Evolutionary conservation across 495 filamentous ascomycete species (phyloP), one percentile per base, ranked within the genome.

Genomic region (Podospora pseudopauciseta): DNA sequence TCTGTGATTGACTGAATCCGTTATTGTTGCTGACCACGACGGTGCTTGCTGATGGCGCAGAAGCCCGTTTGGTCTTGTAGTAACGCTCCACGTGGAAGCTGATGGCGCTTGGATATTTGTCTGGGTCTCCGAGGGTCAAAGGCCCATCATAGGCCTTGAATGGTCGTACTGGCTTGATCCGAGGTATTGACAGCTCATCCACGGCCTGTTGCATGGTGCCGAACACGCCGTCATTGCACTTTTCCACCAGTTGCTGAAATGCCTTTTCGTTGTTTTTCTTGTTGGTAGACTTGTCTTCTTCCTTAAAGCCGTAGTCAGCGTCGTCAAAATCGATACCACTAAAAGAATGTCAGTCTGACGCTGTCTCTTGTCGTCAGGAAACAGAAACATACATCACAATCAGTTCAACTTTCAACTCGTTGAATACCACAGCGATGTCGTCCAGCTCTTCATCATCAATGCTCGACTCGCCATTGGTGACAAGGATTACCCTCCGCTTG

Each of bases 311-410:
- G 73, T 88, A 97, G 34, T 97, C 93, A 4, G 88, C 74, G 80
- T 97, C 96, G 71, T 99, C 93, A 76, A 98, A 98, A 78, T 99
- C 95, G 28, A 94, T 86, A 6, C 95, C 95, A 64, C 93, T 96
- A 26, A 11, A 26, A 26, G 15, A 20, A 2, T 16, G 19, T 19
- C 5, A 49, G 39, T 49, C 7, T 49, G 1, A 1, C 13, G 9
- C 13, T 16, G 15, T 49, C 39, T 49, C 39, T 49, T 49, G 15
- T 49, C 7, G 39, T 49, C 9, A 6, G 2, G 9, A 11, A 13
- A 11, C 15, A 16, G 39, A 49, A 18, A 86, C 90, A 78, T 76
- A 95, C 93, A 99, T 78, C 20, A 97, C 77, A 11, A 88, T 80
- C 55, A 98, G 84, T 70, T 94, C 87, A 71, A 97, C 94, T 34